Evolutionary conservation across 257 asterid genomes (phyloP).

Genomic region (Solanum okadae): DNA sequence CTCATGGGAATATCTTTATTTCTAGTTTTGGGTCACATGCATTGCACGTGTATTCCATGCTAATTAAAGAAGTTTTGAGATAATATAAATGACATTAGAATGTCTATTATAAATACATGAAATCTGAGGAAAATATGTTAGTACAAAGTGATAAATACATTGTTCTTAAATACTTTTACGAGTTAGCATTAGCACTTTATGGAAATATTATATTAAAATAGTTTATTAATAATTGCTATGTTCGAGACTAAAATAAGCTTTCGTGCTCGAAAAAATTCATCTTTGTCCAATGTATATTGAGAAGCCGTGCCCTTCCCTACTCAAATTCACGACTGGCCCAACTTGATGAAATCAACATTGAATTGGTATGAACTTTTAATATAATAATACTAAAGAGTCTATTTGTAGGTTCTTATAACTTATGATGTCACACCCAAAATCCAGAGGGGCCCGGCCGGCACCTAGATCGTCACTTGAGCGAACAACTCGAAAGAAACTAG

Average conservation of each 20-base stretch:
- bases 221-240: too few species aligned
- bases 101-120: neutral
- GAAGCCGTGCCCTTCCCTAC: neutral
- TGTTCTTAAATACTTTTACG: neutral
- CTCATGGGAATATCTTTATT: too few species aligned
- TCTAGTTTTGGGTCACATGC: neutral
- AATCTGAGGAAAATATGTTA: neutral
- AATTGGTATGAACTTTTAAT: neutral
- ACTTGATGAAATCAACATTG: neutral
- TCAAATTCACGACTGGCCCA: neutral
- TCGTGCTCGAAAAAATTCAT: neutral
- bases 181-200: neutral
- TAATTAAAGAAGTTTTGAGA: neutral
- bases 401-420: neutral
- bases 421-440: neutral
- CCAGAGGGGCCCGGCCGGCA: neutral
- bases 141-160: too few species aligned
- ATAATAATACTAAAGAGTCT: neutral
- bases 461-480: neutral
- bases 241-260: neutral
- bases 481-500: neutral
- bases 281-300: too few species aligned
- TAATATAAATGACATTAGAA: neutral
- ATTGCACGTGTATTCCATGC: neutral
- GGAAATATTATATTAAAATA: too few species aligned